Evolutionary conservation across 306 rosid genomes (phyloP).

Genomic region (Sphenostylis stenocarpa): DNA sequence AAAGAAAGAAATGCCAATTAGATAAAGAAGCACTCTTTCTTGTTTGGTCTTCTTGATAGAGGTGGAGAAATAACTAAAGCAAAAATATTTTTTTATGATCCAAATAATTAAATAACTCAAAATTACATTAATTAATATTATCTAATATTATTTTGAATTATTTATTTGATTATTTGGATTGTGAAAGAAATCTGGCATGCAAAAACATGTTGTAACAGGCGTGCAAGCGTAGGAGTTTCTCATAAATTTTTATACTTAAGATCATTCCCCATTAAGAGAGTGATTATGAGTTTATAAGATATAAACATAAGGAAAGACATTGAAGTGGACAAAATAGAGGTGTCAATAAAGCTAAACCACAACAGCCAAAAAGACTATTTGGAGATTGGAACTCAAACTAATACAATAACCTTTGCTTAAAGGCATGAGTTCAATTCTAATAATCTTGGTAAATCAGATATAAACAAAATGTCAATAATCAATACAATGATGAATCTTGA

Average conservation of each 20-base stretch:
- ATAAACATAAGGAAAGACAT: conserved; percentile 43
- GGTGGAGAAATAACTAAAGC: no score
- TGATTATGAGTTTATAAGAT: conserved; percentile 66
- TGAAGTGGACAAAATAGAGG: conserved; percentile 43
- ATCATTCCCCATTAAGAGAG: conserved; percentile 59
- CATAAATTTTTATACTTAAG: conserved; percentile 34
- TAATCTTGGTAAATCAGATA: conserved; percentile 47
- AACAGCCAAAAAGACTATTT: conserved; percentile 65
- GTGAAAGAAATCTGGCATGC: no score
- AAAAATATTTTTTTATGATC: no score
- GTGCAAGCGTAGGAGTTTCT: no score
- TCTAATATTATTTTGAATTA: no score
- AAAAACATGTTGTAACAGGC: conserved; percentile 73
- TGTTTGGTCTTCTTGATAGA: no score
- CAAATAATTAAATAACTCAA: no score
- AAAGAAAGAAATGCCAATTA: no score
- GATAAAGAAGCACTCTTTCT: no score
- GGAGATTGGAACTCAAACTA: conserved; percentile 59
- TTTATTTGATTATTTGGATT: no score
- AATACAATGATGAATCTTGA: no score
- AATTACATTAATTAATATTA: no score
- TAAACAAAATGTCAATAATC: conserved; percentile 22
- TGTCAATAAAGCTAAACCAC: conserved; percentile 42
- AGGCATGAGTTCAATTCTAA: conserved; percentile 64
- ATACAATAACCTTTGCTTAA: conserved; percentile 34